phyloP scores from a whole-genome alignment of 2,329 filamentous ascomycete species.

The Talaromyces sp. region DNA sequence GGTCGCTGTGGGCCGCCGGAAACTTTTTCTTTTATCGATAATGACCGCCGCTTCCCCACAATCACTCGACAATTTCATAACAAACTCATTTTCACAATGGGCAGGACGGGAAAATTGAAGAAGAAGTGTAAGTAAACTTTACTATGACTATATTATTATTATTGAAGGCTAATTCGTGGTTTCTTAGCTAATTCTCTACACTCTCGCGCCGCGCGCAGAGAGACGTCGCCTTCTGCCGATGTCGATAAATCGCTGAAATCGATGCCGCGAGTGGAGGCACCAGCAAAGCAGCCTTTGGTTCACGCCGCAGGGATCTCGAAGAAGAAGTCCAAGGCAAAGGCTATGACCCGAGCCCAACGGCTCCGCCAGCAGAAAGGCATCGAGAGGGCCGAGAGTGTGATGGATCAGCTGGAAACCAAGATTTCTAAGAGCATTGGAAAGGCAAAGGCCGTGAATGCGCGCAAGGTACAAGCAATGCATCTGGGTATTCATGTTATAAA shows the following conservation, averaged over 20 bases:
- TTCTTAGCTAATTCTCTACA: constrained; percentile 47
- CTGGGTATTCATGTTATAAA: not conserved
- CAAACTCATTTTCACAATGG: constrained; percentile 25
- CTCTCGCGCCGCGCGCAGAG: constrained; percentile 56
- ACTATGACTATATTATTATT: not conserved
- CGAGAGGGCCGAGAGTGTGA: constrained; percentile 50
- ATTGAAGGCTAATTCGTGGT: constrained; percentile 11
- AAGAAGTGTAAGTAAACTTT: constrained; percentile 21
- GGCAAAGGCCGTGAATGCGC: constrained; percentile 41
- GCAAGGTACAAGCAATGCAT: constrained; percentile 28
- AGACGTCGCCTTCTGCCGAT: constrained; percentile 49
- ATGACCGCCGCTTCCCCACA: constrained; percentile 19
- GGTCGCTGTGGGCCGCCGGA: constrained; percentile 24
- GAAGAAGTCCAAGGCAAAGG: constrained; percentile 44
- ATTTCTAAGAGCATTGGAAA: constrained; percentile 47
- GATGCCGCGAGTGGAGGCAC: constrained; percentile 35
- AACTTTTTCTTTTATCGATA: constrained; percentile 34
- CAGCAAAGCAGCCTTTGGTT: constrained; percentile 39
- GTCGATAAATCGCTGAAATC: constrained; percentile 46
- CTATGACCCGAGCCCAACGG: constrained; percentile 48
- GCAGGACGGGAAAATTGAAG: constrained; percentile 28
- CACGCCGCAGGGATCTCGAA: constrained; percentile 50
- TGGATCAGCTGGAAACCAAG: constrained; percentile 53
- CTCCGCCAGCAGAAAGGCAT: constrained; percentile 50
- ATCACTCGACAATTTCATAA: not conserved